These are phyloP conservation scores for Xylaria sp. DNA, from an alignment of 2,329 filamentous ascomycete genomes.

Conservation along the genomic window DNA sequence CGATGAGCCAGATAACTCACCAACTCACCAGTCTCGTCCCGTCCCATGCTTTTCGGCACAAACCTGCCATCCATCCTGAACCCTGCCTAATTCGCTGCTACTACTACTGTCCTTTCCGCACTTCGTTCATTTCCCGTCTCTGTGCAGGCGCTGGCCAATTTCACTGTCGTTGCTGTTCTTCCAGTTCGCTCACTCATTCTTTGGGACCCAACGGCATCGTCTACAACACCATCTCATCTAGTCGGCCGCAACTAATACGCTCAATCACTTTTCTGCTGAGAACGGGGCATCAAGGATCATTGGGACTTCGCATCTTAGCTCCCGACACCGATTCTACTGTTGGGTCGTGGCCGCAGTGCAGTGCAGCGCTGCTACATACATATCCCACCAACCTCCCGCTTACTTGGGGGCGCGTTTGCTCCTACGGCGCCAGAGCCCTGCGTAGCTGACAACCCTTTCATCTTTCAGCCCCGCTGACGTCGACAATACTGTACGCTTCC, in stretches of 20 bases:
- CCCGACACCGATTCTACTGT: constrained; percentile 36
- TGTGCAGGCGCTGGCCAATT: constrained; percentile 49
- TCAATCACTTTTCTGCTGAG: constrained; percentile 7
- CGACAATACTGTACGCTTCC: constrained; percentile 15
- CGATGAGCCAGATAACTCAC: constrained; percentile 34
- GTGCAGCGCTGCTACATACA: constrained; percentile 49
- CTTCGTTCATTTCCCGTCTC: constrained; percentile 43
- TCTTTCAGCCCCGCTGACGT: constrained; percentile 23
- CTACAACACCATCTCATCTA: constrained; percentile 35
- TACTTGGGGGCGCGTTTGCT: constrained; percentile 36
- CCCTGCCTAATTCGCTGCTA: constrained; percentile 35
- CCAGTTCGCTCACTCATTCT: constrained; percentile 43
- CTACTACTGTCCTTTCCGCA: constrained; percentile 45
- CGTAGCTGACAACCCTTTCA: constrained; percentile 25
- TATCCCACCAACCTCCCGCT: constrained; percentile 44
- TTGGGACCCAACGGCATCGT: constrained; percentile 29
- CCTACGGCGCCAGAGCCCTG: constrained; percentile 38
- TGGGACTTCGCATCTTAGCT: constrained; percentile 13
- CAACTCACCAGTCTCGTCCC: constrained; percentile 44
- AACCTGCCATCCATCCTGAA: constrained; percentile 29
- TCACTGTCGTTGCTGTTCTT: constrained; percentile 32
- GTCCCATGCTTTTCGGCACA: constrained; percentile 43
- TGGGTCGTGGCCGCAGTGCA: constrained; percentile 41
- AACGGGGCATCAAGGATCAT: constrained; percentile 15
- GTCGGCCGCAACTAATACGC: not conserved